Evolutionary conservation across 495 filamentous ascomycete species (phyloP).

Genomic region (Podospora pseudocomata): DNA sequence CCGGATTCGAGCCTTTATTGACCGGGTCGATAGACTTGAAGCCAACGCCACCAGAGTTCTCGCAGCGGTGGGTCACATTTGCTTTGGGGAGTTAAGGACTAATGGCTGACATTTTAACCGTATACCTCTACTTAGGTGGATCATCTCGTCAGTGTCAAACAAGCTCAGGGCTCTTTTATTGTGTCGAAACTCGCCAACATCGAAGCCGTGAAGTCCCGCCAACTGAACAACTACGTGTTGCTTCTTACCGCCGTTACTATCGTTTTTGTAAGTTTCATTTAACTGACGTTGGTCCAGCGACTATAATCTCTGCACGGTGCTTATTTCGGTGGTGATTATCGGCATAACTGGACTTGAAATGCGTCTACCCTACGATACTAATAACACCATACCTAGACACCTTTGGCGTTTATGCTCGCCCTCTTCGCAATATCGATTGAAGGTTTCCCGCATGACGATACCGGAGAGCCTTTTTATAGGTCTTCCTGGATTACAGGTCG

Average conservation of each 20-base stretch:
- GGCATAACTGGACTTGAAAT: too few relatives aligned
- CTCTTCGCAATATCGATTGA: not conserved
- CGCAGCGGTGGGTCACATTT: too few relatives aligned
- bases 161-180: not conserved
- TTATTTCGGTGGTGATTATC: too few relatives aligned
- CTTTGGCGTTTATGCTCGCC: constrained; percentile 1
- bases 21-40: not conserved
- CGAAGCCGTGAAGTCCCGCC: not conserved
- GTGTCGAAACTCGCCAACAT: not conserved
- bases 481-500: constrained; percentile 4
- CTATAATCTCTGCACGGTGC: too few relatives aligned
- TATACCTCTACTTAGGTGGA: not conserved
- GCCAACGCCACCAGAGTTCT: not conserved
- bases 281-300: not conserved
- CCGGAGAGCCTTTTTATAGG: not conserved
- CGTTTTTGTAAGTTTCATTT: not conserved
- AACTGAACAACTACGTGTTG: constrained; percentile 3
- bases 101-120: not conserved
- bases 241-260: not conserved
- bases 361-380: not conserved
- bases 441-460: not conserved
- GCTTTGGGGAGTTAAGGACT: too few relatives aligned
- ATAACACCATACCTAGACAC: not conserved
- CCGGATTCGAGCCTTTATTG: not conserved
- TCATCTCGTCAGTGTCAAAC: not conserved